Evolutionary conservation across 768 basidiomycete genomes (phyloP).

Genomic region (Agrocybe chaxingu): DNA sequence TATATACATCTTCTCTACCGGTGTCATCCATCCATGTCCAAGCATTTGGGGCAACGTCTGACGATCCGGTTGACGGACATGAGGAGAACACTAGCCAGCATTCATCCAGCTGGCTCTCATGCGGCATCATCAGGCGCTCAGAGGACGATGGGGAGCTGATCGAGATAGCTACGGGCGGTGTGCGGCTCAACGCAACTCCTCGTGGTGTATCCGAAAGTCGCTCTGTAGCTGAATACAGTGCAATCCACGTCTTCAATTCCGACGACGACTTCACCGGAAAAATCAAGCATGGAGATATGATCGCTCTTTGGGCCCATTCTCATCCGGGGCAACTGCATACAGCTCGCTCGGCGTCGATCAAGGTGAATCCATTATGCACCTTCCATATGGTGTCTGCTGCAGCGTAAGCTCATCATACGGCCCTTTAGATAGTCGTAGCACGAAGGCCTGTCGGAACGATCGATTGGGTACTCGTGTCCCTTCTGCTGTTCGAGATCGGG

Average conservation of each 20-base stretch:
- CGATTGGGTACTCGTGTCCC: background rate
- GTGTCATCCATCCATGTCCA: background rate
- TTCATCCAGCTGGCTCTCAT: background rate
- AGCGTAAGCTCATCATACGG: no score
- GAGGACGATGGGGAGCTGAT: background rate
- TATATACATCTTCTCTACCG: background rate
- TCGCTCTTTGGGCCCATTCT: slow-evolving; percentile 4
- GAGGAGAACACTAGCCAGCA: background rate
- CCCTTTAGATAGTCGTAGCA: background rate
- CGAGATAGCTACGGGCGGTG: background rate
- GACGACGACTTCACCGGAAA: background rate
- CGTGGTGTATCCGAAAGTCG: background rate
- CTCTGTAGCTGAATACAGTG: background rate
- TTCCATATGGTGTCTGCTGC: background rate
- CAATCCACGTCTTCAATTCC: background rate
- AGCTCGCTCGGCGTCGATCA: background rate
- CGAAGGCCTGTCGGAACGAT: background rate
- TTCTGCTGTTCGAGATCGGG: background rate
- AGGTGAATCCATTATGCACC: background rate
- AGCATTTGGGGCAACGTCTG: background rate
- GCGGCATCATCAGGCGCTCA: background rate
- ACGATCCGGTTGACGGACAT: background rate
- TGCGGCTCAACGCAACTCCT: background rate
- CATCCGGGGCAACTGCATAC: background rate
- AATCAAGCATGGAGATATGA: slow-evolving; percentile 2